Percentiles rank a stretch among this genome's conserved stretches.
Evolutionary conservation across 2,329 filamentous ascomycete genomes (phyloP).

Genomic region (Eutypa lata): DNA sequence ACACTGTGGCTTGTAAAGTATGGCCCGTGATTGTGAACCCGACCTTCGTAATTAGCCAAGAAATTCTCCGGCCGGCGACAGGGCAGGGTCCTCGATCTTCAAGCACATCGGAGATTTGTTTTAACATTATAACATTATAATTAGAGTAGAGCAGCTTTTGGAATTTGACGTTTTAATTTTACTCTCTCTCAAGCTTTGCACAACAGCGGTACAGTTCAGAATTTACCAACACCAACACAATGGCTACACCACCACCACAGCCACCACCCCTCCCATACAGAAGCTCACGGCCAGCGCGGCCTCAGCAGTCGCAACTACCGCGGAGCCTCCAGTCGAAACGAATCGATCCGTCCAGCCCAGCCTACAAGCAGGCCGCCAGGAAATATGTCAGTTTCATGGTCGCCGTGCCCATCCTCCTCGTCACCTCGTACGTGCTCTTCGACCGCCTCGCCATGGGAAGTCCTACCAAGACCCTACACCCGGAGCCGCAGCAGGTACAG

Average conservation of each 20-base stretch:
- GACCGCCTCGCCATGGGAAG: slow-evolving; percentile 30
- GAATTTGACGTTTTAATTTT: too few relatives aligned
- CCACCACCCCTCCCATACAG: neutral
- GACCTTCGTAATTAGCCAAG: too few relatives aligned
- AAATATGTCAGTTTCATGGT: slow-evolving; percentile 48
- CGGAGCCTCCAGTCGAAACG: slow-evolving; percentile 9
- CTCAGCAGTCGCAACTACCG: neutral
- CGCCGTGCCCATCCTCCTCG: slow-evolving; percentile 51
- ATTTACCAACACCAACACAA: neutral
- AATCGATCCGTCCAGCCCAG: slow-evolving; percentile 31
- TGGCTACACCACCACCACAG: neutral
- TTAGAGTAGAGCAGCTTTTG: too few relatives aligned
- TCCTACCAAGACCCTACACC: slow-evolving; percentile 15
- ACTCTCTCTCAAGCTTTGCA: too few relatives aligned
- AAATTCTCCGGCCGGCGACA: too few relatives aligned
- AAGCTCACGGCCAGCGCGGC: neutral
- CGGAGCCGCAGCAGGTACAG: neutral
- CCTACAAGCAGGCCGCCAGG: slow-evolving; percentile 36
- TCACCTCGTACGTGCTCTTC: slow-evolving; percentile 54
- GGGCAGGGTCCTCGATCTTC: too few relatives aligned
- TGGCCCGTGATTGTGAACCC: too few relatives aligned
- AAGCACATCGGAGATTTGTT: too few relatives aligned
- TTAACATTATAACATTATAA: too few relatives aligned
- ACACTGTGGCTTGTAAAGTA: too few relatives aligned
- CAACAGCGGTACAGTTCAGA: too few relatives aligned